Evolutionary conservation across 768 basidiomycete species (phyloP), one percentile per base, ranked within the genome.

Genomic region (Boletus insuetus): DNA sequence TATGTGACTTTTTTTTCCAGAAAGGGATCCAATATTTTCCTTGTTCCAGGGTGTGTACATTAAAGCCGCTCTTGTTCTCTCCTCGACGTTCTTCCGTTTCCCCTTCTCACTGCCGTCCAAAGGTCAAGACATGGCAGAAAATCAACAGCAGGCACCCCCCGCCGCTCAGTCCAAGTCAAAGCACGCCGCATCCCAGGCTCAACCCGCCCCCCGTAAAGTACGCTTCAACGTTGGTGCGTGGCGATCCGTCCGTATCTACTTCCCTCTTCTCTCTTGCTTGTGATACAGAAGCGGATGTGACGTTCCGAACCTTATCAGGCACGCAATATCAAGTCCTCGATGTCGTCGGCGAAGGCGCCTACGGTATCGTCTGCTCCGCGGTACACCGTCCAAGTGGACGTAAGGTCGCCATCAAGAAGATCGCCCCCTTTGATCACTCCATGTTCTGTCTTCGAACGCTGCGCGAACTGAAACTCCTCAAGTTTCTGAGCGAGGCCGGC

Each of bases 361-460:
- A 96, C 67, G 96, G 96, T 48, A 90, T 96, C 66, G 95, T 98
- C 56, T 94, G 91, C 73, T 95, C 94, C 22, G 95, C 95, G 6
- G 76, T 94, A 4, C 94, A 98, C 69, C 71, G 84, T 58, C 87
- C 92, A 3, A 91, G 89, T 49, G 85, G 87, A 49, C 87, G 91
- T 55, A 93, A 93, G 72, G 96, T 98, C 57, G 95, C 95, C 51
- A 94, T 97, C 79, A 97, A 97, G 80, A 91, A 91, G 76, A 94
- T 97, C 74, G 86, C 89, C 0, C 94, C 94, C 6, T 97, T 96
- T 63, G 94, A 96, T 69, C 94, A 95, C 68, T 87, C 93, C 54
- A 93, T 96, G 91, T 95, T 94, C 75, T 92, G 91, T 67, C 79
- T 94, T 69, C 78, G 87, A 47, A 96, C 94, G n/a, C 78, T 95